phyloP scores from a whole-genome alignment of 2,329 filamentous ascomycete genomes.

The Apiospora kogelbergensis region DNA sequence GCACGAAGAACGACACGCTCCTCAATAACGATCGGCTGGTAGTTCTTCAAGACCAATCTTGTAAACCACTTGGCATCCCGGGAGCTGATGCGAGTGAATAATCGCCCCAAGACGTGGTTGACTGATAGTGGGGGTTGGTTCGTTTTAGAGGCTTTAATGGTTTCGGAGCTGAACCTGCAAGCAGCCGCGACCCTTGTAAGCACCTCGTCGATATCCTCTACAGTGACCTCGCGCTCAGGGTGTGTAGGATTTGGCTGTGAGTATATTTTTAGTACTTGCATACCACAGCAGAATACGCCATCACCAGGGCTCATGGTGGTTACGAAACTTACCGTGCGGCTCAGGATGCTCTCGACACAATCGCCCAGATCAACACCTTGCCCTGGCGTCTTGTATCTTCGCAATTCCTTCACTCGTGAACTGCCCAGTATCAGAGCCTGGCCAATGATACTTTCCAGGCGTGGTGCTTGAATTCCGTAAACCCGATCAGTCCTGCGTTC shows the following conservation, averaged over 20 bases:
- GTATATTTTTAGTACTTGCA: slow-evolving; percentile 19
- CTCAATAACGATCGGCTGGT: slow-evolving; percentile 66
- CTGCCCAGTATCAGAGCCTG: slow-evolving; percentile 65
- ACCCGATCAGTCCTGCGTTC: slow-evolving; percentile 76
- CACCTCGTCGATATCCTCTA: slow-evolving; percentile 70
- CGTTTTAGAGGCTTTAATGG: slow-evolving; percentile 44
- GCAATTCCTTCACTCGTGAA: slow-evolving; percentile 60
- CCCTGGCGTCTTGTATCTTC: slow-evolving; percentile 59
- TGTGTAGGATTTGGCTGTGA: slow-evolving; percentile 46
- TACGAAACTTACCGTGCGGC: slow-evolving; percentile 51
- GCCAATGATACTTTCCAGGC: slow-evolving; percentile 66
- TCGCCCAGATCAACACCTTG: slow-evolving; percentile 66
- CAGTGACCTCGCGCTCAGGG: slow-evolving; percentile 49
- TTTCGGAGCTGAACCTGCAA: slow-evolving; percentile 69
- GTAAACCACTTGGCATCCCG: slow-evolving; percentile 86
- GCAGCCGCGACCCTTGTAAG: slow-evolving; percentile 67
- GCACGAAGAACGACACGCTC: slow-evolving; percentile 51
- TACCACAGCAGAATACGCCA: too few species aligned
- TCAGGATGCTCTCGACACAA: slow-evolving; percentile 67
- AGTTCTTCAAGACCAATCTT: slow-evolving; percentile 75
- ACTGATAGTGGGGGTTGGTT: slow-evolving; percentile 23
- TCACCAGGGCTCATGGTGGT: background rate
- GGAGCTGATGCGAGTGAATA: slow-evolving; percentile 63
- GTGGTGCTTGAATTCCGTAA: slow-evolving; percentile 65
- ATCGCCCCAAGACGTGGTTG: slow-evolving; percentile 46